Percentiles rank a stretch among this genome's conserved stretches.
phyloP scores from a whole-genome alignment of 768 basidiomycete genomes.

The Pisolithus microcarpus region DNA sequence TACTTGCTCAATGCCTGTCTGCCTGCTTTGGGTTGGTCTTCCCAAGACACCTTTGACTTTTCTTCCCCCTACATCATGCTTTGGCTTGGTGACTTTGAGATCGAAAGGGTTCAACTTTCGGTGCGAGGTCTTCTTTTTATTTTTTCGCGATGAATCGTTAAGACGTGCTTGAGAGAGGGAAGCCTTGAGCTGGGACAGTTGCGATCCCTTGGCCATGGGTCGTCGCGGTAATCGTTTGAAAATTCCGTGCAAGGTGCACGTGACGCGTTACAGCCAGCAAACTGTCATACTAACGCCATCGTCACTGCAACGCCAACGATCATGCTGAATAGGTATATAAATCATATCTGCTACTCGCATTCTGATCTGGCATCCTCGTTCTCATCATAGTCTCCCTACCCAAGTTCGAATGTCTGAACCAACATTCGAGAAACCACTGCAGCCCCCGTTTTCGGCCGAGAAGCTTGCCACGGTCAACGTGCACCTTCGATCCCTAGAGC shows the following conservation, averaged over 20 bases:
- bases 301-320: neutral
- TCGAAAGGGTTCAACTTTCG: slow-evolving; percentile 91
- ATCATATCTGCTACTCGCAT: neutral
- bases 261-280: too few relatives aligned
- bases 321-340: neutral
- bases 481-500: slow-evolving; percentile 61
- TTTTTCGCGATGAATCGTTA: slow-evolving; percentile 42
- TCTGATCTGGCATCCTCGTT: neutral
- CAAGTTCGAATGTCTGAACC: slow-evolving; percentile 9
- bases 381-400: neutral
- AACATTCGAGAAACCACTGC: slow-evolving; percentile 37
- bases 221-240: neutral
- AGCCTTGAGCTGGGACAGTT: slow-evolving; percentile 84
- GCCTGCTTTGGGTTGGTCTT: slow-evolving; percentile 80
- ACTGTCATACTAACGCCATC: neutral
- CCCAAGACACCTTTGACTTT: slow-evolving; percentile 79
- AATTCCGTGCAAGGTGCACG: too few relatives aligned
- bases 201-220: slow-evolving; percentile 78
- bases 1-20: slow-evolving; percentile 86
- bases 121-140: slow-evolving; percentile 67
- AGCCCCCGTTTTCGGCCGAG: slow-evolving; percentile 50
- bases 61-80: slow-evolving; percentile 88
- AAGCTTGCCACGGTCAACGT: slow-evolving; percentile 66
- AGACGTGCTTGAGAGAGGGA: slow-evolving; percentile 77
- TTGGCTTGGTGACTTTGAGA: slow-evolving; percentile 82